phyloP scores from a whole-genome alignment of 805 yeast species.

The Starmerella riodocensis region DNA sequence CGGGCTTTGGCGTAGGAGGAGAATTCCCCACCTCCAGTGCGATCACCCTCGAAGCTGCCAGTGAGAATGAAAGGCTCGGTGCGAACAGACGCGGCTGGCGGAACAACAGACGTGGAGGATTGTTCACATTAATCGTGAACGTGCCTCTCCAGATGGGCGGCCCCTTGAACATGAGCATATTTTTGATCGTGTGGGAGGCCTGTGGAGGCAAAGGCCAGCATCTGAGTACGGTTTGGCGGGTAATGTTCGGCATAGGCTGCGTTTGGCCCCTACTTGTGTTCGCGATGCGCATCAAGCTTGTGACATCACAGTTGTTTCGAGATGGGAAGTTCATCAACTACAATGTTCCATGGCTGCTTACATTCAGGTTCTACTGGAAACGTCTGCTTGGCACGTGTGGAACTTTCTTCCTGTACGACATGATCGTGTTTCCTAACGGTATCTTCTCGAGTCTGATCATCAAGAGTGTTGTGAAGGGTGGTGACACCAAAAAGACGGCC shows the following conservation, averaged over 20 bases:
- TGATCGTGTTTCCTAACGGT: slow-evolving; percentile 70
- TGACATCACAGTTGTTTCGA: slow-evolving; percentile 50
- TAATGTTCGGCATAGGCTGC: slow-evolving; percentile 57
- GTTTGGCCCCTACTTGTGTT: slow-evolving; percentile 65
- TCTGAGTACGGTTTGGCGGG: slow-evolving; percentile 51
- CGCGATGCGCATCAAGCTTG: slow-evolving; percentile 57
- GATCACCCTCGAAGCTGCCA: slow-evolving; percentile 60
- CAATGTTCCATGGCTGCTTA: slow-evolving; percentile 46
- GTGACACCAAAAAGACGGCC: slow-evolving; percentile 40
- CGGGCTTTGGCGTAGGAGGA: slow-evolving; percentile 71
- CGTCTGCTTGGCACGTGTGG: slow-evolving; percentile 60
- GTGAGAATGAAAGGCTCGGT: slow-evolving; percentile 22
- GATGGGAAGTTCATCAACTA: slow-evolving; percentile 46
- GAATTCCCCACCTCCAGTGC: slow-evolving; percentile 62
- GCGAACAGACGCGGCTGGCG: not conserved
- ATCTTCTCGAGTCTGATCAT: slow-evolving; percentile 53
- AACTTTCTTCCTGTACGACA: slow-evolving; percentile 70
- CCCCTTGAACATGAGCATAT: slow-evolving; percentile 57
- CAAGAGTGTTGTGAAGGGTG: slow-evolving; percentile 34
- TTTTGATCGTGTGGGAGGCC: slow-evolving; percentile 53
- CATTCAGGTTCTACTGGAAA: slow-evolving; percentile 53
- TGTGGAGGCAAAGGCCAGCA: slow-evolving; percentile 33
- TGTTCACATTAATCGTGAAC: slow-evolving; percentile 54
- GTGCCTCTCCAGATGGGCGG: slow-evolving; percentile 65
- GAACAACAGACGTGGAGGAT: slow-evolving; percentile 42